Evolutionary conservation across 225 moss, liverwort and hornwort species (phyloP).

Genomic region (Asterella californica): DNA sequence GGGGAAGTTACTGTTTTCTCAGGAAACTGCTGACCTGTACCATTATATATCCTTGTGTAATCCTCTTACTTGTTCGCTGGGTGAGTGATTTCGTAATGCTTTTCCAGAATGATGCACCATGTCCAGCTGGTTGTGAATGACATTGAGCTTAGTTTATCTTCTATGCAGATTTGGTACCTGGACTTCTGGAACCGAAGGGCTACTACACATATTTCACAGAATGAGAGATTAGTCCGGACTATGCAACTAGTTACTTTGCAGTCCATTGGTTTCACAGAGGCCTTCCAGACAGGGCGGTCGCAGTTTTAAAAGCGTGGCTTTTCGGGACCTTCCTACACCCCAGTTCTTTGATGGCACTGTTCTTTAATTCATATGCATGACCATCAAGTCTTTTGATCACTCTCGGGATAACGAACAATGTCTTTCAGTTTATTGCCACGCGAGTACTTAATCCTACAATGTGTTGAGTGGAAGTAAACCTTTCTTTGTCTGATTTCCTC

Average conservation of each 20-base stretch:
- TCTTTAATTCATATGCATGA: neutral
- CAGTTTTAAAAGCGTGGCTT: constrained; percentile 75
- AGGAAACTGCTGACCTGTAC: too few relatives aligned
- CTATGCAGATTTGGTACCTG: neutral
- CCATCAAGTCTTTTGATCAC: too few relatives aligned
- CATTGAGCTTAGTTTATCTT: neutral
- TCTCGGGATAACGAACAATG: too few relatives aligned
- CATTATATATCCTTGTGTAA: neutral
- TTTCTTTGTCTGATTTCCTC: neutral
- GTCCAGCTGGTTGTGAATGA: neutral
- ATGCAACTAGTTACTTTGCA: neutral
- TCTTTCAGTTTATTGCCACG: neutral
- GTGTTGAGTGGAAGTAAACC: neutral
- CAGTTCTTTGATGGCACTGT: constrained; percentile 24
- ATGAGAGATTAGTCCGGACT: neutral
- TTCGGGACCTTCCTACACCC: constrained; percentile 91
- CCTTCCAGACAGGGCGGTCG: constrained; percentile 79
- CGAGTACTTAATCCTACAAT: neutral
- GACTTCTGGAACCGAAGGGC: neutral
- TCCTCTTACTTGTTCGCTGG: too few relatives aligned
- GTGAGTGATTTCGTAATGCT: too few relatives aligned
- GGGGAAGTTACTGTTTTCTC: too few relatives aligned
- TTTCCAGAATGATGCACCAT: neutral
- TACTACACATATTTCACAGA: too few relatives aligned
- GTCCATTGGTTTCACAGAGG: constrained; percentile 59